Evolutionary conservation across 2,329 filamentous ascomycete species (phyloP), one percentile per base, ranked within the genome.

Genomic region (Colletotrichum cereale): DNA sequence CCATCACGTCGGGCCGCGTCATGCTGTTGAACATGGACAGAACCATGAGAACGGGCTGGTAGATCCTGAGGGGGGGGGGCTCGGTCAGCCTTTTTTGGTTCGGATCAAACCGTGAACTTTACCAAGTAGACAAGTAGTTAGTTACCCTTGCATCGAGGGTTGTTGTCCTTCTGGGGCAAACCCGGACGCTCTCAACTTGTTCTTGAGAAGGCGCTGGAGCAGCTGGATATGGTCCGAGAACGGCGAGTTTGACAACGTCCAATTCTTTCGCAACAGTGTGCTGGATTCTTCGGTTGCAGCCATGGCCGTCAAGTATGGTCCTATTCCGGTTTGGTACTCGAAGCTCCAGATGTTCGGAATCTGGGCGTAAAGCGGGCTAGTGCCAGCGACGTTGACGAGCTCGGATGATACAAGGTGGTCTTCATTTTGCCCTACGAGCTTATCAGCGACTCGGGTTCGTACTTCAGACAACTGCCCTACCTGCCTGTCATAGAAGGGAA

Each of bases 21-120:
- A 81, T 76, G 73, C 79, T 80, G 66, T 81, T 81, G 70, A 81
- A 81, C 72, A 81, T 76, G 26, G 79, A 76, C 1, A 81, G 66
- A 0, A 80, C 77, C 75, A 78, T 79, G 3, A 76, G 65, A 0
- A 80, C 77, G 0, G 77, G 74, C 48, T 80, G 78, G 6, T 80
- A 80, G 0, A 24, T 10, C 5, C 53, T 57, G 48, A 60, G n/a
- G n/a, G n/a, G n/a, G n/a, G n/a, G n/a, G n/a, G n/a, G 24, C 3
- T 1, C 0, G 10, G 29, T 48, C 42, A 18, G 26, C 53, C 26
- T 50, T 21, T 44, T 50, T 21, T 44, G 47, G 7, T 40, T 53
- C 6, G 26, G 24, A 3, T 24, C 7, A 26, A 29, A 29, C n/a
- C n/a, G n/a, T 1, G 48, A 8, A 50, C 24, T 50, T 14, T 14